phyloP scores from a whole-genome alignment of 257 asterid genomes.

The Haberlea rhodopensis region DNA sequence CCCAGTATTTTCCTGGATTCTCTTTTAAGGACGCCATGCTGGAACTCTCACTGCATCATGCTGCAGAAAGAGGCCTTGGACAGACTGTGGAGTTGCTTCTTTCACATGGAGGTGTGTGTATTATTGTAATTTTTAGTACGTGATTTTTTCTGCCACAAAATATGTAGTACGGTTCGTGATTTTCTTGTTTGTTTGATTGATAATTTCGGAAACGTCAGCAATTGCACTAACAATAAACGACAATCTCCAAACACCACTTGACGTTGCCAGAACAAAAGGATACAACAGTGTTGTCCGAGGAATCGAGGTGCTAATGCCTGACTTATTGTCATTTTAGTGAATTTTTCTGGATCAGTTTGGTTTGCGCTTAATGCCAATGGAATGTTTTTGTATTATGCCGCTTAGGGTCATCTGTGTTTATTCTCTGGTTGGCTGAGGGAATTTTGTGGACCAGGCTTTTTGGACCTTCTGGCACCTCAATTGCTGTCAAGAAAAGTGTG shows the following conservation, averaged over 20 bases:
- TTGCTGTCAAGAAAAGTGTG: too few species aligned
- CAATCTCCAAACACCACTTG: slow-evolving; percentile 90
- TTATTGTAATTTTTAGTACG: too few species aligned
- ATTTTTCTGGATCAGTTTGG: too few species aligned
- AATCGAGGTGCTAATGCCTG: slow-evolving; percentile 74
- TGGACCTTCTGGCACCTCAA: too few species aligned
- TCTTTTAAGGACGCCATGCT: slow-evolving; percentile 67
- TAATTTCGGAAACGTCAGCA: slow-evolving; percentile 46
- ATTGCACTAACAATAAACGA: slow-evolving; percentile 84
- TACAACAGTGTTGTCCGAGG: slow-evolving; percentile 75
- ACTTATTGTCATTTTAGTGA: too few species aligned
- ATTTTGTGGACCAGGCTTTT: too few species aligned
- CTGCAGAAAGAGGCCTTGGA: slow-evolving; percentile 93
- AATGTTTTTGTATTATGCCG: too few species aligned
- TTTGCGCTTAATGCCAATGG: too few species aligned
- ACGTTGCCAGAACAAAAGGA: slow-evolving; percentile 85
- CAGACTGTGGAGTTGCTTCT: slow-evolving; percentile 87
- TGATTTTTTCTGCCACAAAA: too few species aligned
- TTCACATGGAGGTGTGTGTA: slow-evolving; percentile 70
- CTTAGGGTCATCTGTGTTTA: too few species aligned
- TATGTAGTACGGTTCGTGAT: too few species aligned
- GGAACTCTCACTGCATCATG: slow-evolving; percentile 98
- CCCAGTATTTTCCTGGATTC: neutral
- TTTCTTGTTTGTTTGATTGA: slow-evolving; percentile 3
- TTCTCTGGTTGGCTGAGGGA: too few species aligned